Evolutionary conservation across 1,284 basidiomycete genomes (phyloP).

Genomic region (Ceratobasidium sp.): DNA sequence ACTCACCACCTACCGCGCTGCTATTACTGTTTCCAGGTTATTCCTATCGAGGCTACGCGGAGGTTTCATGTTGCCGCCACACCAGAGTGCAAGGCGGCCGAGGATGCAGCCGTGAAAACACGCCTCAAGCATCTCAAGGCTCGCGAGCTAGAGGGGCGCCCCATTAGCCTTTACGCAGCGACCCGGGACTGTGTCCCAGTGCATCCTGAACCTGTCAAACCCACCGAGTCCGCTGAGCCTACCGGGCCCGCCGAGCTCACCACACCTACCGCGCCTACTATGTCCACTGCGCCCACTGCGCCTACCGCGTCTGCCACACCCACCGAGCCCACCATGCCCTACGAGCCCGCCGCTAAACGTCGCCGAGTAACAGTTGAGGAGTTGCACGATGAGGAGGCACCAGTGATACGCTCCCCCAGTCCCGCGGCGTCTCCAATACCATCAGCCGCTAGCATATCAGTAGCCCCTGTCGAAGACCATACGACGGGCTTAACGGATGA

Average conservation of each 20-base stretch:
- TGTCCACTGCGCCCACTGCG: not conserved
- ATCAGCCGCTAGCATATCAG: not conserved
- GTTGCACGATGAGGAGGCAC: conserved; percentile 4
- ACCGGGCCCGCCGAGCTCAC: not conserved
- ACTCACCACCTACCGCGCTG: not conserved
- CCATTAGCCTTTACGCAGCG: not conserved
- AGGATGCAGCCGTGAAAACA: not conserved
- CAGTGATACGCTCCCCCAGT: not conserved
- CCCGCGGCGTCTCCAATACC: not conserved
- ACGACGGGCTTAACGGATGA: too few relatives aligned
- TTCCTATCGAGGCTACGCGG: not conserved
- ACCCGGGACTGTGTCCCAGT: not conserved
- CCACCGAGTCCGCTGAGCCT: not conserved
- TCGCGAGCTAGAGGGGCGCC: not conserved
- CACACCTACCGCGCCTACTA: not conserved
- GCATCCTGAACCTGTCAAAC: not conserved
- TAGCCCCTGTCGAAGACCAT: not conserved
- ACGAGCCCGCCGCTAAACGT: not conserved
- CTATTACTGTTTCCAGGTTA: not conserved
- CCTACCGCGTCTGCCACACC: not conserved
- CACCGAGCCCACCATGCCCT: too few relatives aligned
- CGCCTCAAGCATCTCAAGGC: too few relatives aligned
- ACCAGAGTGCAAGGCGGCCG: not conserved
- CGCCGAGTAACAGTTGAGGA: not conserved
- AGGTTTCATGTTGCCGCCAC: not conserved